Conservation (phyloP, 306 rosid genomes). For the Medicago truncatula region MtrunA17r5.0-ANR NC_053047.1:1377501-1378000, state of each 20-base stretch:
- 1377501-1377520: slow-evolving; percentile 47
- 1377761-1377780: too few species aligned
- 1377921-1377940: neutral
- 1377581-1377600: slow-evolving; percentile 93
- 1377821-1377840: too few species aligned
- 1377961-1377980: neutral
- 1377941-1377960: neutral
- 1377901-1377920: too few species aligned
- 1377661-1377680: neutral
- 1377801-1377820: too few species aligned
- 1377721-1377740: too few species aligned
- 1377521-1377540: slow-evolving; percentile 28
- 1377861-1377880: too few species aligned
- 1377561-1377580: slow-evolving; percentile 88
- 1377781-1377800: too few species aligned
- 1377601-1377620: slow-evolving; percentile 94
- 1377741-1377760: too few species aligned
- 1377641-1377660: neutral
- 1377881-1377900: too few species aligned
- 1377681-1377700: neutral
- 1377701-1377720: neutral
- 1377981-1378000: neutral
- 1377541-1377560: slow-evolving; percentile 71
- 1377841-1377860: too few species aligned
- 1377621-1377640: slow-evolving; percentile 59